phyloP scores from a whole-genome alignment of 2,329 filamentous ascomycete genomes.

The Davidsoniella australis region DNA sequence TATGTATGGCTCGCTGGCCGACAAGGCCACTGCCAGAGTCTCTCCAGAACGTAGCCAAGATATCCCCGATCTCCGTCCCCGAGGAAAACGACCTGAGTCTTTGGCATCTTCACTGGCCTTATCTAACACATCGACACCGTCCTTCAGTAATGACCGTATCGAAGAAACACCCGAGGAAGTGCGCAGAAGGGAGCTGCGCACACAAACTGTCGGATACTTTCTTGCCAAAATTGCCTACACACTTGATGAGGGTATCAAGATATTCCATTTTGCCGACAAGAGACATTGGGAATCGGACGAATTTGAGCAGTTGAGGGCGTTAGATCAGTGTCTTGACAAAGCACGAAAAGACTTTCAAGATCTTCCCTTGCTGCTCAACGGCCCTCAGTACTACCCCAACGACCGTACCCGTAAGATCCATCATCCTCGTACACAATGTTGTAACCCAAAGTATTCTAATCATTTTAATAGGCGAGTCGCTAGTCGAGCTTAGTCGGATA shows the following conservation, averaged over 20 bases:
- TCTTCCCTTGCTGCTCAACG: constrained; percentile 36
- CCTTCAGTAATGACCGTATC: background rate
- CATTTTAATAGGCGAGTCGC: constrained; percentile 28
- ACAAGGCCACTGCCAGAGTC: constrained; percentile 1
- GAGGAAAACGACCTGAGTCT: constrained; percentile 10
- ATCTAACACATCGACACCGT: background rate
- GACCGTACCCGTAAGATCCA: constrained; percentile 20
- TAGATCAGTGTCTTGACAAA: constrained; percentile 39
- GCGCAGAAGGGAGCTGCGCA: constrained; percentile 18
- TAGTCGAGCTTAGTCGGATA: constrained; percentile 32
- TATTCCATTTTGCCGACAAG: constrained; percentile 39
- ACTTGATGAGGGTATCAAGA: constrained; percentile 34
- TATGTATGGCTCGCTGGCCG: constrained; percentile 11
- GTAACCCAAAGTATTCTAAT: background rate
- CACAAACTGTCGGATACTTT: constrained; percentile 39
- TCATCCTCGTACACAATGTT: background rate
- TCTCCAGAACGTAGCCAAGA: background rate
- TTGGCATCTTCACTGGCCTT: constrained; percentile 5
- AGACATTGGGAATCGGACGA: constrained; percentile 41
- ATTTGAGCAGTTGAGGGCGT: constrained; percentile 38
- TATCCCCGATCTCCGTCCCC: constrained; percentile 3
- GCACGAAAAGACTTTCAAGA: constrained; percentile 45
- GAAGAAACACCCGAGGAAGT: constrained; percentile 14
- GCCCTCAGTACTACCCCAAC: constrained; percentile 39
- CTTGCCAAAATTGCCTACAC: constrained; percentile 40